Percentiles rank a stretch among this genome's conserved stretches.
Evolutionary conservation across 1,284 basidiomycete species (phyloP).

Genomic region (Leccinum huronense): DNA sequence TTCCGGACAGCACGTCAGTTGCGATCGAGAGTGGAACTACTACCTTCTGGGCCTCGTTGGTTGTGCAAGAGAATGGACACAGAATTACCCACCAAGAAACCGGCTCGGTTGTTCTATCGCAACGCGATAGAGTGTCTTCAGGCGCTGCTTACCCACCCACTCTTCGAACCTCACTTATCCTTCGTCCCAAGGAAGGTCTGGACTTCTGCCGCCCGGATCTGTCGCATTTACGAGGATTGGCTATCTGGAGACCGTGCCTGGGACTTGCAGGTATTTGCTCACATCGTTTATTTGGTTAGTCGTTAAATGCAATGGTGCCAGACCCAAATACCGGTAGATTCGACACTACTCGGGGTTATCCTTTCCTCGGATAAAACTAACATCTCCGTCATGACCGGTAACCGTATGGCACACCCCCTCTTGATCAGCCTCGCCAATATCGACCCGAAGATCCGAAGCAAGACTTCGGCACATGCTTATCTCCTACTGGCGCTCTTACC

Average conservation of each 20-base stretch:
- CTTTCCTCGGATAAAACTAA: not conserved
- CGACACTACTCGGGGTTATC: not conserved
- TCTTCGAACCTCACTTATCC: not conserved
- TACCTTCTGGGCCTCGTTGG: not conserved
- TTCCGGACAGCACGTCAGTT: not conserved
- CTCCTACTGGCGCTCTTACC: not conserved
- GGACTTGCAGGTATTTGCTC: not conserved
- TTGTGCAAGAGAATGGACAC: not conserved
- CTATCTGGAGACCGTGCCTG: not conserved
- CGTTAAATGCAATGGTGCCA: not conserved
- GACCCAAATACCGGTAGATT: not conserved
- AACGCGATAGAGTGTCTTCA: not conserved
- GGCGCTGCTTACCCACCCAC: not conserved
- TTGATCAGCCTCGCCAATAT: not conserved
- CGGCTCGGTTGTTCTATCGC: not conserved
- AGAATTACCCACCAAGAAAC: not conserved
- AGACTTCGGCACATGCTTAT: not conserved
- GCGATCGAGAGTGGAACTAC: not conserved
- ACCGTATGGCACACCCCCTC: not conserved
- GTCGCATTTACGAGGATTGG: not conserved
- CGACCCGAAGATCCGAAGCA: not conserved
- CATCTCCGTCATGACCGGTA: not conserved
- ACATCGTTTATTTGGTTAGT: not conserved
- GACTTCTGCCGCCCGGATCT: not conserved
- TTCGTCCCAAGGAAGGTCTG: not conserved